Base-by-base conservation (phyloP, 225 moss, liverwort and hornwort species). In the Rhytidiadelphus loreus region DNA sequence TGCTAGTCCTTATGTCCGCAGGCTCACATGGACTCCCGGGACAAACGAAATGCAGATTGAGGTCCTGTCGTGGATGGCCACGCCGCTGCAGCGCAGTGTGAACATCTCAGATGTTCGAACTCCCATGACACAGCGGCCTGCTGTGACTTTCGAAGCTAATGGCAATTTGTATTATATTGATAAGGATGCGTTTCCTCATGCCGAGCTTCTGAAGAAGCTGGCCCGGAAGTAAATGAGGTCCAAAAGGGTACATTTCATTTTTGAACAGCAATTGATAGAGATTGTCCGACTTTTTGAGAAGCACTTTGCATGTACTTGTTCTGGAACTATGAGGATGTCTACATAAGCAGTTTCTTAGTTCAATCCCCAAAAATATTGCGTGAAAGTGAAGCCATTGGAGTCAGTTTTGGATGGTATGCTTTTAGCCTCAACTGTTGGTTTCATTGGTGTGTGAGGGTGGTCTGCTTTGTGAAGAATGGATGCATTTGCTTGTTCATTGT, bases 51-150 rank as follows among this genome's bases (percentile, higher is more conserved):
- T 98, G 68, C 93, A 98, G 63, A 93, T 96, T 17, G 96, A 96
- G 90, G 90, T 96, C 17, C 92, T 96, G 12, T 96, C 96, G 5
- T 98, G 97, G 97, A 94, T 96, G 94, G 94, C 96, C 58, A 96
- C 92, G 18, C 94, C 88, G 48, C 22, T 93, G 58, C 95, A 92
- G 33, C 96, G 90, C 60, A 93, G 63, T 7, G 89, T 98, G 29
- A 90, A 80, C 60, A 64, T 96, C 23, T 86, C 96, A 60, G 95
- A 96, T 48, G 92, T 96, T 16, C 89, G 92, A 71, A 87, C 91
- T 17, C 96, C 97, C 19, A 44, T 83, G 39, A 95, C 97, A 24
- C 95, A 96, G 86, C 95, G 96, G 35, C 96, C 97, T 63, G 89
- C 94, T 11, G 97, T 97, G 23, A 94, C 95, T 12, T 97, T 97